These are phyloP conservation scores for Backusella australiensis DNA, from an alignment of 192 early-diverging fungal genomes.

Conservation along the genomic window DNA sequence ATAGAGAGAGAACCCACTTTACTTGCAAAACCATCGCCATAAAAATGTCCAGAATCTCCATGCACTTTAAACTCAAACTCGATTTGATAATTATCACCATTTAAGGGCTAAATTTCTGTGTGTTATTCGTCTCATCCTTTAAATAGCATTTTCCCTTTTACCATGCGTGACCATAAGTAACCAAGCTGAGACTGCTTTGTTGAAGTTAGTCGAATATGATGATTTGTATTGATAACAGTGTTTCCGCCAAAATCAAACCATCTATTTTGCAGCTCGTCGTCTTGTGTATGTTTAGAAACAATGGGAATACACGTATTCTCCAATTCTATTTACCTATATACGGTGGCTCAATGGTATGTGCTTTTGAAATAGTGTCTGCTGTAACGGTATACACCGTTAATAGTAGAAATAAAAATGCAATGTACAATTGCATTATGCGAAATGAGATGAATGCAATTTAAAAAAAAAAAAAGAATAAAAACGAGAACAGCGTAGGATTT, in stretches of 20 bases:
- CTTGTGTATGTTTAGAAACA: slow-evolving; percentile 14
- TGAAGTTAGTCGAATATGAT: slow-evolving; percentile 80
- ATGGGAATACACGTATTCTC: background rate
- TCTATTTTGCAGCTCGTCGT: slow-evolving; percentile 75
- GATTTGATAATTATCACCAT: slow-evolving; percentile 65
- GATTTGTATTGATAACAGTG: slow-evolving; percentile 84
- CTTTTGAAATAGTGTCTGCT: background rate
- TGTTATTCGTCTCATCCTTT: background rate
- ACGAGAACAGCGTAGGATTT: background rate
- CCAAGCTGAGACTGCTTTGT: slow-evolving; percentile 79
- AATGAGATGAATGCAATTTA: background rate
- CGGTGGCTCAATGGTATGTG: slow-evolving; percentile 4
- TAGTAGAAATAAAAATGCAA: background rate
- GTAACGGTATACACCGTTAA: background rate
- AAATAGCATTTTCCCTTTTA: slow-evolving; percentile 19
- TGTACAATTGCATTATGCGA: background rate
- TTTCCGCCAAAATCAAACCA: slow-evolving; percentile 97
- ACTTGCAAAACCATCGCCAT: slow-evolving; percentile 95
- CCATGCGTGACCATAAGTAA: slow-evolving; percentile 73
- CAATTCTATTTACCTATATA: slow-evolving; percentile 5
- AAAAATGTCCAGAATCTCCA: slow-evolving; percentile 70
- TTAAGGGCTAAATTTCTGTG: slow-evolving; percentile 53
- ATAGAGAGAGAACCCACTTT: background rate
- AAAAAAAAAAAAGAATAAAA: background rate
- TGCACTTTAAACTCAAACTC: slow-evolving; percentile 93